Evolutionary conservation across 2,329 filamentous ascomycete species (phyloP), one percentile per base, ranked within the genome.

Genomic region (Ceratocystis destructans): DNA sequence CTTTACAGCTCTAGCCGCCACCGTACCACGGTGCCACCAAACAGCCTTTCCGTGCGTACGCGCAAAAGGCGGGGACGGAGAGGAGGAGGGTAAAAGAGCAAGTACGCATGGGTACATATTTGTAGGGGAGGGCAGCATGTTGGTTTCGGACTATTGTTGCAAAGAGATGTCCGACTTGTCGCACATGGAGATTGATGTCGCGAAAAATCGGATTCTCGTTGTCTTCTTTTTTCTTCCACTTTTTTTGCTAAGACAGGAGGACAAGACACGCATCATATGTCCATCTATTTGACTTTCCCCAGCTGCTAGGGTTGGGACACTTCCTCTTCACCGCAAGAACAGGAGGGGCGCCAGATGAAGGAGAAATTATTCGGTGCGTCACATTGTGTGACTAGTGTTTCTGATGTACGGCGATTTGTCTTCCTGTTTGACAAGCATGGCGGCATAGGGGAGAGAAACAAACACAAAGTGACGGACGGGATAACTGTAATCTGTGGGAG

Each of bases 331-430:
- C 53, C 53, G 53, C 53, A 57, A 57, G 53, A 57, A 57, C 53
- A 57, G 53, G 53, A 57, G 53, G 53, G 22, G 53, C 2, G 25
- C 10, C 10, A 57, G 46, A 50, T 25, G 20, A 50, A 31, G 15
- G 22, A 15, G 25, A 57, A 57, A 28, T 57, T 50, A 5, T 57
- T 57, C 53, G 53, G 25, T 57, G 53, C 53, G 31, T 57, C 53
- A 57, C 53, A 57, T 57, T 57, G 53, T 57, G 53, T 57, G 53
- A 57, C 53, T 57, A 33, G 25, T 57, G 53, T 57, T 57, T 57
- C 53, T 57, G 22, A 57, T 57, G 8, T 57, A 25, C 28, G 20
- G 33, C 28, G 17, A 22, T n/a, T 44, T 41, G 44, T 62, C 22
- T 25, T 15, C 20, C 20, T 41, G 44, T 62, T 41, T 25, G n/a